Percentiles rank a stretch among this genome's conserved stretches.
These are phyloP conservation scores for Rosa persica DNA, from an alignment of 306 rosid species.

Conservation along the genomic window DNA sequence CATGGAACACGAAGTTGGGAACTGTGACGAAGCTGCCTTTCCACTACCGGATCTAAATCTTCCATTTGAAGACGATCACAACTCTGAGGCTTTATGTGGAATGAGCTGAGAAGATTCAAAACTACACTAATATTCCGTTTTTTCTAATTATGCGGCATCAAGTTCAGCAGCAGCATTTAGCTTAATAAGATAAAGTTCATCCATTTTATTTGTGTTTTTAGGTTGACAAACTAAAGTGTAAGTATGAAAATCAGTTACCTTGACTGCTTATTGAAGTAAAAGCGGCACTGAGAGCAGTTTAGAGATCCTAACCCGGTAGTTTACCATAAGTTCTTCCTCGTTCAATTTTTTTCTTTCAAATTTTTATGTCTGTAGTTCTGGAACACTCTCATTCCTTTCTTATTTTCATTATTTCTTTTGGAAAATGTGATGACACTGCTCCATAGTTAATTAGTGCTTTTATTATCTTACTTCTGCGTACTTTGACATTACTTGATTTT, in stretches of 20 bases:
- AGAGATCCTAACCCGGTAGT: conserved; percentile 1
- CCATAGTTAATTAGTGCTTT: background rate
- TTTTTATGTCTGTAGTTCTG: background rate
- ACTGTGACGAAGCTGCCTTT: conserved; percentile 33
- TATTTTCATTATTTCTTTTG: background rate
- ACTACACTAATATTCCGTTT: conserved; percentile 27
- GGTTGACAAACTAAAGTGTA: conserved; percentile 45
- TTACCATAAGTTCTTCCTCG: background rate
- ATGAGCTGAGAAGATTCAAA: conserved; percentile 32
- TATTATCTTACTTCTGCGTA: background rate
- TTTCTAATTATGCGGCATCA: conserved; percentile 21
- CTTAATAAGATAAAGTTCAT: conserved; percentile 31
- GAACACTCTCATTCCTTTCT: background rate
- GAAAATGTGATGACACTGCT: background rate
- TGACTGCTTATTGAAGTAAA: conserved; percentile 26
- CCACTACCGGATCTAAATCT: conserved; percentile 85
- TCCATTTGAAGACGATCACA: conserved; percentile 47
- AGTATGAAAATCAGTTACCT: conserved; percentile 37
- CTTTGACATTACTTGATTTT: background rate
- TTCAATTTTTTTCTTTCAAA: background rate
- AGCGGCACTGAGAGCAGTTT: conserved; percentile 14
- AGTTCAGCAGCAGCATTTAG: conserved; percentile 26
- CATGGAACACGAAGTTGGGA: conserved; percentile 41
- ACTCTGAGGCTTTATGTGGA: conserved; percentile 19
- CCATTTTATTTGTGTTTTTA: conserved; percentile 36